Evolutionary conservation across 2,329 filamentous ascomycete genomes (phyloP), one percentile per base, ranked within the genome.

Genomic region (Hawksworthiomyces lignivorus): DNA sequence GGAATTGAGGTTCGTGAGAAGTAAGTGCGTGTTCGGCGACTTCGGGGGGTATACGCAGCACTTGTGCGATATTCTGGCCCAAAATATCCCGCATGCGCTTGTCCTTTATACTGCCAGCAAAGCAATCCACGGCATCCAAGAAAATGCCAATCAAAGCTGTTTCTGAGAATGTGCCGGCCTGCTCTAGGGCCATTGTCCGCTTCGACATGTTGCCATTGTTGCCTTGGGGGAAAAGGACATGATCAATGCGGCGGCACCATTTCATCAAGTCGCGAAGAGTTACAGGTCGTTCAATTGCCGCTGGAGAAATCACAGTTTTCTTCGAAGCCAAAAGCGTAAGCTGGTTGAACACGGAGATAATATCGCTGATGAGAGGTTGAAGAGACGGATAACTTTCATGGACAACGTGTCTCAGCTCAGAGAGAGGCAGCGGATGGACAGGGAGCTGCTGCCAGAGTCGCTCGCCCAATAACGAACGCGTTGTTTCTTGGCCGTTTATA

Each of bases 51-150:
- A 97, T 79, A 43, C 89, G 86, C 64, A 98, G 82, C 53, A 88
- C 83, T 62, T 94, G 80, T 1, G 89, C 89, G 47, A 97, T 87
- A 33, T 75, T 75, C 36, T 72, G 68, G 32, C 84, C 76, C 24
- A 94, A 65, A 5, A 68, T 62, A 35, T 68, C 64, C 37, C 80
- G 77, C 22, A 80, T 65, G 11, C 75, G 69, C 22, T 72, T 71
- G 43, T 82, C 82, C 9, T 84, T 82, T 34, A 92, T 69, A 56
- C 84, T 87, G 41, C 85, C 86, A 31, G 87, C 81, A 60, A 98
- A 97, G 56, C 89, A 94, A 61, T 98, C 92, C 39, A 92, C 73
- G 1, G 88, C 86, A 57, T 98, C 92, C 65, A 95, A 77, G 55
- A 96, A 96, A 62, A 97, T 94, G 53, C 84, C 80, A 54, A 96